Base-by-base conservation (phyloP, 2,329 filamentous ascomycete genomes). In the Metarhizium sp. region DNA sequence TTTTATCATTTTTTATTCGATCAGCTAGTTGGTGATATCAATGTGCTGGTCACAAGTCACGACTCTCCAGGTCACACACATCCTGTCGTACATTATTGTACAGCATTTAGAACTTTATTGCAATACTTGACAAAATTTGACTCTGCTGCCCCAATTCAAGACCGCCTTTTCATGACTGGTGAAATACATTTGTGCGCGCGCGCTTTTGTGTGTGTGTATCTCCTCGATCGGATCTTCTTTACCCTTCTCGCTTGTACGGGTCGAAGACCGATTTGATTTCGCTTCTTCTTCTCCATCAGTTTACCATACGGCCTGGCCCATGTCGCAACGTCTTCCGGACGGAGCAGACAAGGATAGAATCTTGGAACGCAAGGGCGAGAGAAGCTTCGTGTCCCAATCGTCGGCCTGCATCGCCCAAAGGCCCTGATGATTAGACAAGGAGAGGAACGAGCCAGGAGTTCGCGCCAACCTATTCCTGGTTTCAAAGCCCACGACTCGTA, bases 21-120 rank as follows among this genome's bases (percentile, higher is more conserved):
- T 49, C 14, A 34, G 46, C 46, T 30, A 42, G 45, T 30, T 60
- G 60, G 61, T 58, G 61, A 60, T 59, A 60, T 59, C 58, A 61
- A 55, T 61, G 67, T 69, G 67, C 67, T 59, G 67, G 67, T 60
- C 67, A 68, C 67, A 61, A 45, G 59, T 60, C 63, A 62, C 60
- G 60, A 59, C 57, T 34, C 54, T 60, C 55, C 60, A 60, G 56
- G 57, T 66, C 20, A 53, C 54, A 50, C 25, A 25, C 25, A 34
- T 49, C 30, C 30, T 49, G 45, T 56, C 49, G 52, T 58, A 57
- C 48, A 48, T 52, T 38, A 49, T 6, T 42, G 45, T 50, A 50
- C 52, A 54, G 30, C 32, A 40, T 42, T 54, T 50, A 45, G 16
- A 34, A 53, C 20, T 36, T 53, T 49, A 30, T 53, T 48, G 45